A percentile compares a stretch with the other conserved stretches of the same genome.
These are phyloP conservation scores for Xylaria nigripes DNA, from an alignment of 495 filamentous ascomycete species.

Conservation along the genomic window DNA sequence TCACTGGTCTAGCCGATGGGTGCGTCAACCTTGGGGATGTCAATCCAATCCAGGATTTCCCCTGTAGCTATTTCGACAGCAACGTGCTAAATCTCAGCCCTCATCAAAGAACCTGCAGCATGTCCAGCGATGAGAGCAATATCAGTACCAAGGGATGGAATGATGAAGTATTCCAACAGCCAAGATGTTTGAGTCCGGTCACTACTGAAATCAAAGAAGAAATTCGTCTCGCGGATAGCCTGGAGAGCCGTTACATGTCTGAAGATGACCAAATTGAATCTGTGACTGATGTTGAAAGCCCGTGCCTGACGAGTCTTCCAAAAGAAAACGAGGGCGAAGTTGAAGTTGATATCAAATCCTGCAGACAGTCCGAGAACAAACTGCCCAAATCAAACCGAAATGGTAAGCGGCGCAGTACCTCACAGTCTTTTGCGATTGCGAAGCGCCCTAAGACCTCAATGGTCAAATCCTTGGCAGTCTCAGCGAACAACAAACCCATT, in stretches of 20 bases:
- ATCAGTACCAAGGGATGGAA: conserved; percentile 9
- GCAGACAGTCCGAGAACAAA: conserved; percentile 11
- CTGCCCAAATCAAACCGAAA: conserved; percentile 8
- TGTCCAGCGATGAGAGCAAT: conserved; percentile 20
- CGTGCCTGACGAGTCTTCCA: conserved; percentile 6
- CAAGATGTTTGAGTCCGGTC: conserved; percentile 17
- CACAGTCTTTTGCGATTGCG: conserved; percentile 10
- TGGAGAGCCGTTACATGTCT: conserved; percentile 12
- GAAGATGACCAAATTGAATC: conserved; percentile 8
- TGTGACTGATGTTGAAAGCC: conserved; percentile 10
- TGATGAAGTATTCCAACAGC: conserved; percentile 3
- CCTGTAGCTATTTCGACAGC: conserved; percentile 25
- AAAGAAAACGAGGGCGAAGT: conserved; percentile 11
- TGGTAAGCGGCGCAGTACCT: conserved; percentile 16
- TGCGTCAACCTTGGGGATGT: conserved; percentile 35
- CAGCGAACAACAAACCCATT: conserved; percentile 8
- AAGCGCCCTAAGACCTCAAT: conserved; percentile 20
- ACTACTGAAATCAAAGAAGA: conserved; percentile 26
- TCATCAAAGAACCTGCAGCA: conserved; percentile 19
- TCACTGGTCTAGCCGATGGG: conserved; percentile 22
- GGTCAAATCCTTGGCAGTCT: conserved; percentile 4
- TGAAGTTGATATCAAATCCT: conserved; percentile 20
- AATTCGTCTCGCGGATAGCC: conserved; percentile 17
- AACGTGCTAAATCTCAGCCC: conserved; percentile 11
- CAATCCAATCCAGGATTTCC: conserved; percentile 25